A percentile compares a stretch with the other conserved stretches of the same genome.
Conservation (phyloP, 768 basidiomycete genomes). For the Agaricus blazei region DNA sequence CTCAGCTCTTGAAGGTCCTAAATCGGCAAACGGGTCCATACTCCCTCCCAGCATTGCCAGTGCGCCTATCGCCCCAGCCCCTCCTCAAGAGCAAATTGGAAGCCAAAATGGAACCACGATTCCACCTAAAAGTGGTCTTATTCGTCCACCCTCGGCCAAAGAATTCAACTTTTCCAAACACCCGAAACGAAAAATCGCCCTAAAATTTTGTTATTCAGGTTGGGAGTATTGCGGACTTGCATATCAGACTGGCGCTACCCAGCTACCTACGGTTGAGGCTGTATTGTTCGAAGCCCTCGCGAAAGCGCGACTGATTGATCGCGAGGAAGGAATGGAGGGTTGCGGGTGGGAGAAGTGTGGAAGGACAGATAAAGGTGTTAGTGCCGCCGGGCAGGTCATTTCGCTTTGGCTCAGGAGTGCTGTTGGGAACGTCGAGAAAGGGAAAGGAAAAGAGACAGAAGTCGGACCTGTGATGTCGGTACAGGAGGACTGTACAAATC, state of each 20-base stretch:
- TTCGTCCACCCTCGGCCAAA: slow-evolving; percentile 2
- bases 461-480: background rate
- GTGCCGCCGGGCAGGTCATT: slow-evolving; percentile 89
- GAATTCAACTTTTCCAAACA: slow-evolving; percentile 63
- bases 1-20: slow-evolving; percentile 45
- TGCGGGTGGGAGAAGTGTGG: slow-evolving; percentile 76
- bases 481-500: too few relatives aligned
- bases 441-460: slow-evolving; percentile 7
- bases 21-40: slow-evolving; percentile 6
- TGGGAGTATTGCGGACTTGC: slow-evolving; percentile 91
- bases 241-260: slow-evolving; percentile 63
- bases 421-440: slow-evolving; percentile 25
- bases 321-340: slow-evolving; percentile 68
- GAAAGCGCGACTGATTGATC: slow-evolving; percentile 73
- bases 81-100: background rate
- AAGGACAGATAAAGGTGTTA: slow-evolving; percentile 92
- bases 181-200: slow-evolving; percentile 83
- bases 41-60: too few relatives aligned
- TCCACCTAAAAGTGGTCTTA: background rate
- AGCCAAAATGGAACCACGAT: background rate
- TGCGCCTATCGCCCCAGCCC: background rate
- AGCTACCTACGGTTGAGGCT: slow-evolving; percentile 87
- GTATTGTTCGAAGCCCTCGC: slow-evolving; percentile 72
- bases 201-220: slow-evolving; percentile 91
- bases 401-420: slow-evolving; percentile 87